Evolutionary conservation across 2,329 filamentous ascomycete genomes (phyloP).

Genomic region (Alternaria sp.): DNA sequence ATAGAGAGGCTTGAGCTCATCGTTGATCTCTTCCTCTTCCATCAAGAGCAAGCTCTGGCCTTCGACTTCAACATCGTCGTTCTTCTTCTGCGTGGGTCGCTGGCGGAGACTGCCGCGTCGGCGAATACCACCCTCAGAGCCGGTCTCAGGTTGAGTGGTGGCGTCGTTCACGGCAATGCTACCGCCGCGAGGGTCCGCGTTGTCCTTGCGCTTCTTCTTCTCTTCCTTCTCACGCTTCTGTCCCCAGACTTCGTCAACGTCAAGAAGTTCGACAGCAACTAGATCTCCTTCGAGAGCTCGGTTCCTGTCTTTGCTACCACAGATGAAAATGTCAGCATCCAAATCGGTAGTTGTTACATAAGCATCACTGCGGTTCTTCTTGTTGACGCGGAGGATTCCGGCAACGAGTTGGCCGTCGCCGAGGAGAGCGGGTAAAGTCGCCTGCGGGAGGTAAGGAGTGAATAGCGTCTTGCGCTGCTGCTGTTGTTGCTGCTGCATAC

Average conservation of each 20-base stretch:
- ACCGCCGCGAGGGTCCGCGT: conserved; percentile 86
- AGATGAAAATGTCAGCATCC: conserved; percentile 99
- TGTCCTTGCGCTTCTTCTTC: conserved; percentile 99
- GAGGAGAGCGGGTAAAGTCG: conserved; percentile 87
- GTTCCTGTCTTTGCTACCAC: conserved; percentile 98
- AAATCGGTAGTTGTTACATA: conserved; percentile 95
- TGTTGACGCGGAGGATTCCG: conserved; percentile 96
- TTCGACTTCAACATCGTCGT: conserved; percentile 98
- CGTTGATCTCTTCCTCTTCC: conserved; percentile 98
- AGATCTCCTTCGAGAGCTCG: conserved; percentile 95
- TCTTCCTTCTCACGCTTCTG: conserved; percentile 99
- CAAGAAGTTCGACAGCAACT: conserved; percentile 92
- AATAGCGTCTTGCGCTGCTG: conserved; percentile 98
- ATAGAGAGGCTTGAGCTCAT: conserved; percentile 96
- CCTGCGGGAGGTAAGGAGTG: conserved; percentile 95
- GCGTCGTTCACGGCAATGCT: conserved; percentile 74
- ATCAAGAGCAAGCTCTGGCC: conserved; percentile 95
- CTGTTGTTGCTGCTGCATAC: conserved; percentile 80
- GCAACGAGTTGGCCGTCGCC: conserved; percentile 93
- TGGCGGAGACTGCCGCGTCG: conserved; percentile 94
- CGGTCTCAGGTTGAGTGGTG: conserved; percentile 64
- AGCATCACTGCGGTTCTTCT: conserved; percentile 98
- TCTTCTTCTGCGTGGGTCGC: conserved; percentile 99
- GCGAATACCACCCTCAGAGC: conserved; percentile 83
- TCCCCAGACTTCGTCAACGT: conserved; percentile 97